These are phyloP conservation scores for Apiospora marii DNA, from an alignment of 2,329 filamentous ascomycete species.

Conservation along the genomic window DNA sequence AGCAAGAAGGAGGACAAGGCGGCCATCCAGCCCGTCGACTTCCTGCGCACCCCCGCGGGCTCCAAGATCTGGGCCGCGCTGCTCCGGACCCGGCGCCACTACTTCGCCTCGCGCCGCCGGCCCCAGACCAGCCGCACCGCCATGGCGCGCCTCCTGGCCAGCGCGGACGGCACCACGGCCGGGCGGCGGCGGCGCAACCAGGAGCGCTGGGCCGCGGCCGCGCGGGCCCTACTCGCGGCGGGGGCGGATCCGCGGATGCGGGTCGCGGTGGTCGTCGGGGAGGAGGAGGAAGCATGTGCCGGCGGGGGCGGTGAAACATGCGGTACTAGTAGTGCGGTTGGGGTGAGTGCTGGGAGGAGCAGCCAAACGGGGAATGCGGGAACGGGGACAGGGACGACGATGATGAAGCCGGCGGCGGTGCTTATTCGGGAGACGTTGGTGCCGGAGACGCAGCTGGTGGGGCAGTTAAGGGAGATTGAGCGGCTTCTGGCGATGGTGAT, in stretches of 20 bases:
- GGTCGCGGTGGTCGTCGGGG: background rate
- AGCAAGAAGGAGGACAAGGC: too few relatives aligned
- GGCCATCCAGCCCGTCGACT: too few relatives aligned
- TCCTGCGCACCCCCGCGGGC: constrained; percentile 27
- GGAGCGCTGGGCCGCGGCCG: constrained; percentile 41
- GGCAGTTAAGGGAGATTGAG: background rate
- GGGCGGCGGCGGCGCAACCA: constrained; percentile 38
- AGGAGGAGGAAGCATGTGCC: too few relatives aligned
- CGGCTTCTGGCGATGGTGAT: background rate
- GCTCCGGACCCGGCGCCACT: constrained; percentile 39
- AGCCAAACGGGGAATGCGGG: background rate
- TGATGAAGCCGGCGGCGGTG: background rate
- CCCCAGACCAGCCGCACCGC: background rate
- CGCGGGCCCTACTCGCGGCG: constrained; percentile 39
- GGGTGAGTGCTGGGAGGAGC: too few relatives aligned
- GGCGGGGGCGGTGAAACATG: too few relatives aligned
- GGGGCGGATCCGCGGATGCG: constrained; percentile 35
- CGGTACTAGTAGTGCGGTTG: too few relatives aligned
- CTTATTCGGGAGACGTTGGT: constrained; percentile 8
- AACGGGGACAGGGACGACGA: background rate
- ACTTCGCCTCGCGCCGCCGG: constrained; percentile 37
- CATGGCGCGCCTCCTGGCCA: constrained; percentile 32
- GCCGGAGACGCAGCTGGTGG: background rate
- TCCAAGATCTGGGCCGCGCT: constrained; percentile 38
- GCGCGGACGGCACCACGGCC: constrained; percentile 29